Base-by-base conservation (phyloP, 441 rosid genomes). In the Populus hybrid region DNA sequence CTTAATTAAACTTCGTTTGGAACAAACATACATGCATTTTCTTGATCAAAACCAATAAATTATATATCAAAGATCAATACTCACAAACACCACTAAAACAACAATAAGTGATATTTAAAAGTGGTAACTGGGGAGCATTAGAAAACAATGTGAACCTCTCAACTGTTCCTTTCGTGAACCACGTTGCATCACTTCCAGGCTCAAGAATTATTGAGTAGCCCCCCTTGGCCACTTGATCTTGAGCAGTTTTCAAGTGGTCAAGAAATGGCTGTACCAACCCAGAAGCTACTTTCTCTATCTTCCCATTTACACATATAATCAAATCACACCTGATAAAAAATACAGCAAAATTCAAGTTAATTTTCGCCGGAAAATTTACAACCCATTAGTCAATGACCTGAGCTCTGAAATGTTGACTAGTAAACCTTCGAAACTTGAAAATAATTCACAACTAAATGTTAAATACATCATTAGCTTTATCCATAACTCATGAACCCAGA, bases 201-300 rank as follows among this genome's bases (percentile, higher is more conserved):
- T 93, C 88, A 79, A 97, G 99, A 74, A 76, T 84, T 79, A 97
- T 92, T 12, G 99, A 94, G 81, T 97, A 97, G 34, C 99, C 99
- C 65, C 99, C 99, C 82, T 86, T 92, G 78, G 79, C 88, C 84
- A 94, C 80, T 82, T 94, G 97, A 42, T 94, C 97, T 82, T 89
- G 91, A 6, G 98, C 99, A 34, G 88, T 87, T 86, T 89, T 94
- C 85, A 94, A 86, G 77, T 97, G 99, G 78, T 98, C 88, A 74
- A 93, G 94, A 84, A 93, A 97, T 63, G 99, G 99, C 83, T 81
- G 90, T 69, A 94, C 81, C 88, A 97, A 87, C 69, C 99, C 99
- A 21, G 99, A 88, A 73, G 99, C 98, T 82, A 94, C 75, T 76
- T 93, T 97, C 87, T 93, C 91, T 9, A 88, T 85, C 86, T 92